Conservation (phyloP, 306 rosid genomes). For the Prunus dulcis region DNA sequence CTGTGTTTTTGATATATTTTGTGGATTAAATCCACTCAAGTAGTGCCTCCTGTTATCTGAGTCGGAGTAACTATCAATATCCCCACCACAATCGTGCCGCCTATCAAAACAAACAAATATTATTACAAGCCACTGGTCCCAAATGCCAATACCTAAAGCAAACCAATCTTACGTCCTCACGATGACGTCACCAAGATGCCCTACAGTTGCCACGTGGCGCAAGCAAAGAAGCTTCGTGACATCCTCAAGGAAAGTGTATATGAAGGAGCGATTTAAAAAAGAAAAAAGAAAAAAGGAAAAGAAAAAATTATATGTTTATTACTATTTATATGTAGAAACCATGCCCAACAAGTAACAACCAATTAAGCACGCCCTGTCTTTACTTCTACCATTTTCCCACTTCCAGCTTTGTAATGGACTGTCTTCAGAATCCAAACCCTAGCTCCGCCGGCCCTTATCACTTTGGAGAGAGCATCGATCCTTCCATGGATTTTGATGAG, state of each 20-base stretch:
- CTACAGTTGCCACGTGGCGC: slow-evolving; percentile 23
- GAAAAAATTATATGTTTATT: slow-evolving; percentile 1
- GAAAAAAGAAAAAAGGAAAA: too few species aligned
- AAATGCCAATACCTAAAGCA: not conserved
- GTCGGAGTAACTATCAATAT: too few species aligned
- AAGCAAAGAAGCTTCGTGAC: slow-evolving; percentile 36
- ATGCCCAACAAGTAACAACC: not conserved
- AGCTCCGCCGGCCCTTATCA: slow-evolving; percentile 5
- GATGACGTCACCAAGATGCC: slow-evolving; percentile 18
- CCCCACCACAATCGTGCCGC: not conserved
- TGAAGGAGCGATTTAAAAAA: slow-evolving; percentile 31
- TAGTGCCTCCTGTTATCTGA: too few species aligned
- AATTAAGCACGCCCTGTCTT: not conserved
- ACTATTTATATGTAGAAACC: not conserved
- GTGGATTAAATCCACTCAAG: too few species aligned
- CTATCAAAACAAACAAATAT: not conserved
- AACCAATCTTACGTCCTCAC: slow-evolving; percentile 21
- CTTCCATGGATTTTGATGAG: slow-evolving; percentile 29
- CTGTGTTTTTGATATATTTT: too few species aligned
- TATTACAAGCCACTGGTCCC: not conserved
- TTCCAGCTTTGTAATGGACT: slow-evolving; percentile 32
- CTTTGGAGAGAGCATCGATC: slow-evolving; percentile 6
- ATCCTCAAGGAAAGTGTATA: slow-evolving; percentile 34
- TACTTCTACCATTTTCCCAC: not conserved
- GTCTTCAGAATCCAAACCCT: slow-evolving; percentile 33